These are phyloP conservation scores for Thozetella sp. DNA, from an alignment of 495 filamentous ascomycete genomes.

Conservation along the genomic window DNA sequence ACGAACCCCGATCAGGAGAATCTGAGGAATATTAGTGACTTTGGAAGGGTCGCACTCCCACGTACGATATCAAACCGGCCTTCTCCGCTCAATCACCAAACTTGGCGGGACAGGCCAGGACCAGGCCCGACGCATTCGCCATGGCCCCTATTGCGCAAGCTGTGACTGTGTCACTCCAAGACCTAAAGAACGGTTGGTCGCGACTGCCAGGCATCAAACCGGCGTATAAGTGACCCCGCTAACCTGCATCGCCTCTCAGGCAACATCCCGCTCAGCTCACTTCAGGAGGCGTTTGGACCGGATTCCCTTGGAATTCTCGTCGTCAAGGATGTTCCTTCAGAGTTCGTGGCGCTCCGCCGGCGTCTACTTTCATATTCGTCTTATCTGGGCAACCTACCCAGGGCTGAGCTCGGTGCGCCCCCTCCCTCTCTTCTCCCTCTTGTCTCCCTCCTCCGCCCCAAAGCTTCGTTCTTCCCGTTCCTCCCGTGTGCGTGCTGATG, in stretches of 20 bases:
- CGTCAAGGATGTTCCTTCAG: constrained; percentile 76
- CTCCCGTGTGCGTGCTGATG: no score
- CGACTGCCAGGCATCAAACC: not conserved
- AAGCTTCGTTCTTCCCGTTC: no score
- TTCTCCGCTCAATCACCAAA: no score
- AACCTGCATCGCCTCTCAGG: constrained; percentile 35
- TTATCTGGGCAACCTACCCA: constrained; percentile 81
- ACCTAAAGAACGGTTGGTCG: constrained; percentile 49
- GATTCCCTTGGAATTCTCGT: constrained; percentile 90
- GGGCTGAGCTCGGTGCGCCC: constrained; percentile 68
- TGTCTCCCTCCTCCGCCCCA: no score
- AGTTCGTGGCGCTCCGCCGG: constrained; percentile 69
- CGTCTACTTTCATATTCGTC: constrained; percentile 84
- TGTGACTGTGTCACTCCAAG: constrained; percentile 52
- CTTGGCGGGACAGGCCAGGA: not conserved
- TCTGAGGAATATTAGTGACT: not conserved
- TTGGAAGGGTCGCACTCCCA: constrained; percentile 4
- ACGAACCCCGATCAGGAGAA: not conserved
- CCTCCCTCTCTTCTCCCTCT: not conserved
- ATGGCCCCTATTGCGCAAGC: constrained; percentile 48
- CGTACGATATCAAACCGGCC: no score
- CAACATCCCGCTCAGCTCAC: constrained; percentile 67
- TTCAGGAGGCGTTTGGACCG: constrained; percentile 89
- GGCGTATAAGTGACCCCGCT: constrained; percentile 10
- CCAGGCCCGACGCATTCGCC: not conserved